Evolutionary conservation across 768 basidiomycete genomes (phyloP), one percentile per base, ranked within the genome.

Genomic region (Termitomyces sp.): DNA sequence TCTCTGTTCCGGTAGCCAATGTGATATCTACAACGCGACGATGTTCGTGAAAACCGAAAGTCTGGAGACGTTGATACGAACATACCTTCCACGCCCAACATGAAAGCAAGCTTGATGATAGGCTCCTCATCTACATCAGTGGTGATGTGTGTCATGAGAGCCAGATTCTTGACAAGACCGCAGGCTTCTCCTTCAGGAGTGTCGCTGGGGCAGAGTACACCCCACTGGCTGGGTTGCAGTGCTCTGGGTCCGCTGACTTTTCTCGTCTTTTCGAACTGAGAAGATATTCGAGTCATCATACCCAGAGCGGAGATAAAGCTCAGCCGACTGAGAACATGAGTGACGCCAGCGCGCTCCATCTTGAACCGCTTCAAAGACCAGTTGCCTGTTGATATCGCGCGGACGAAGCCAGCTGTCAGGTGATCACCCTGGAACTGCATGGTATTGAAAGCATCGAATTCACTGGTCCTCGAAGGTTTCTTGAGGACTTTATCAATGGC

Each of bases 181-280:
- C 97, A 99, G 18, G 97, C 97, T 74, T 99, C 97, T 68, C 97
- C 97, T 86, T 99, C 97, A 0, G 97, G 97, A 0, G 97, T 99
- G 72, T 99, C 97, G 68, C 92, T 94, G 0, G 97, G 93, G 74
- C 97, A 99, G 20, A 98, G 77, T 77, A 99, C 92, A 38, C 97
- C 97, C 97, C 97, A 99, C 73, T 99, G 97, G 79, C 89, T 92
- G 5, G 97, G 96, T 69, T 99, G 97, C 59, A 99, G 72, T 22
- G 96, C 95, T 65, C 97, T 85, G 32, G 97, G 97, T 43, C 97
- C 97, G 63, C 93, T 96, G 59, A 99, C 97, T 71, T 99, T 99
- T 58, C 97, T 79, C 22, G 97, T 98, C 81, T 99, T 99, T 73
- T 99, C 97, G 69, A 99, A 99, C 73, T 99, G 97, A 22, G 93